phyloP scores from a whole-genome alignment of 768 basidiomycete species.

The Daedalea quercina region DNA sequence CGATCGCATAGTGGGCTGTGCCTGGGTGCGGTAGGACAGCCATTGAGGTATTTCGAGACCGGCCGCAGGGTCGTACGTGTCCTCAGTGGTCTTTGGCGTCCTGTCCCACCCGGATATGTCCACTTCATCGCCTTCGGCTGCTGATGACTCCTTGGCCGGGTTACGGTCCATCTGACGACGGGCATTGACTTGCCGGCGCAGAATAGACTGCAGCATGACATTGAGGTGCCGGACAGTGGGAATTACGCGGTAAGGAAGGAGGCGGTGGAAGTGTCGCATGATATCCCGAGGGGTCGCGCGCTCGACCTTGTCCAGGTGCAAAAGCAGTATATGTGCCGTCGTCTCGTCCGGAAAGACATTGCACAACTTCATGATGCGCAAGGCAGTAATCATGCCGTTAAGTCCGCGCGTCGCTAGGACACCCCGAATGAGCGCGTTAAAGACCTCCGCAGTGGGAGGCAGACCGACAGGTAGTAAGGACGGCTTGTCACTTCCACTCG shows the following conservation, averaged over 20 bases:
- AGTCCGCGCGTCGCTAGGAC: constrained; percentile 45
- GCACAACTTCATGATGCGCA: constrained; percentile 49
- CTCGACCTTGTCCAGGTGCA: constrained; percentile 40
- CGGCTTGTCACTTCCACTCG: neutral
- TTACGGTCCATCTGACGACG: constrained; percentile 38
- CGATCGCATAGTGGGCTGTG: constrained; percentile 39
- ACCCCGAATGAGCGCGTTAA: constrained; percentile 57
- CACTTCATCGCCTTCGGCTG: neutral
- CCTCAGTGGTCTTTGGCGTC: neutral
- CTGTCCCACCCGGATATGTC: neutral
- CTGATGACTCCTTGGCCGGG: neutral
- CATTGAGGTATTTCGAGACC: constrained; percentile 33
- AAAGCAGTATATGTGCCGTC: constrained; percentile 51
- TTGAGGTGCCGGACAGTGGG: constrained; percentile 56
- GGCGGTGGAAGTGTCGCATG: constrained; percentile 37
- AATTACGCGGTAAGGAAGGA: constrained; percentile 34
- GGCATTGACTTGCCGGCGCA: constrained; percentile 46
- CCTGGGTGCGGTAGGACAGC: constrained; percentile 24
- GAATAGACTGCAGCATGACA: constrained; percentile 41
- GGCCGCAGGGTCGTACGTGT: constrained; percentile 42
- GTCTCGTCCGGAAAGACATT: constrained; percentile 43
- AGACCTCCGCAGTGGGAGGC: constrained; percentile 32
- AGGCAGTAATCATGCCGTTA: constrained; percentile 35
- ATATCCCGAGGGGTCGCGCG: constrained; percentile 39
- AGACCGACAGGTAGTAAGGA: constrained; percentile 10